Base-by-base conservation (phyloP, 2,329 filamentous ascomycete species). In the Dactylellina cionopaga region DNA sequence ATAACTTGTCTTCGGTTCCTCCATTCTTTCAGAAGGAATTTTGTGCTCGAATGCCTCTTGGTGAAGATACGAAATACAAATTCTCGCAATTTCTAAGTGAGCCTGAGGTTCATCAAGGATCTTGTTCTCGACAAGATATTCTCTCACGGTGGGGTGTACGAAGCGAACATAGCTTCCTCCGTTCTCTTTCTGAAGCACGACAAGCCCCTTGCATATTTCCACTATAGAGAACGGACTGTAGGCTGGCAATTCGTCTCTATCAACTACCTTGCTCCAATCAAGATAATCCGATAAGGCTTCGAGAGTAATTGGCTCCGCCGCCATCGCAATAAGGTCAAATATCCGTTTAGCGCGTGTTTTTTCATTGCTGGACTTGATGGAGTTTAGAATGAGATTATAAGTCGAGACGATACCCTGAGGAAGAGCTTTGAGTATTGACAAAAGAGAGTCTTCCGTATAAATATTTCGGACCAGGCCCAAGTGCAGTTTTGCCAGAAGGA, bases 351-450 rank as follows among this genome's bases (percentile, higher is more conserved):
- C 54, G 24, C 44, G 24, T 44, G 33, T 24, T 46, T 58, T 58
- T 10, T 56, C 52, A 9, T n/a, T 35, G 2, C 44, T 27, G 4
- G 54, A 58, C 31, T 46, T 58, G 1, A 58, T 58, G 9, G 54
- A 24, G 37, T 58, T 58, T n/a, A 58, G 39, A 22, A 46, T 46
- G 13, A 58, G 39, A 10, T 58, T 58, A 25, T 58, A 58, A 11
- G 54, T 35, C 0, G 24, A 15, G n/a, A 33, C 9, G 9, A 58
- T 31, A 17, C 33, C 39, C 6, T 10, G 10, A n/a, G 54, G 54
- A 10, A 58, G 39, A 2, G 37, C 33, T 25, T 58, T 39, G 7
- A 58, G 54, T 2, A 58, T 11, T 33, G 37, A 13, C 5, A 58
- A 39, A 2, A 58, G 54, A 13, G 27, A 29, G 4, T 58, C 54